Evolutionary conservation across 2,329 filamentous ascomycete genomes (phyloP).

Genomic region (Thelonectria rubi): DNA sequence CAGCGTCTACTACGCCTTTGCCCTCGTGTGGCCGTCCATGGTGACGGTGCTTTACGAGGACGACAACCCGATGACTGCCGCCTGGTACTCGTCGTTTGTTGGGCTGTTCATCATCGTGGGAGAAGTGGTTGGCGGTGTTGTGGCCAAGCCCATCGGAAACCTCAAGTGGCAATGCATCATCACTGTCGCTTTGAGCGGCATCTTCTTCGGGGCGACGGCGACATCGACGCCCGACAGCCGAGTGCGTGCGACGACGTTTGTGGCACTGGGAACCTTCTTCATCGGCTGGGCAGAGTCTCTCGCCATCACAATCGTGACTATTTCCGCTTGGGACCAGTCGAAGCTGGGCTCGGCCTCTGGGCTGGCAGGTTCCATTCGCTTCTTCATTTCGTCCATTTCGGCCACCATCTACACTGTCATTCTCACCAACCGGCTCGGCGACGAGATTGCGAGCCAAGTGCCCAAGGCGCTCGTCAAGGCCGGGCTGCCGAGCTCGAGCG

Average conservation of each 20-base stretch:
- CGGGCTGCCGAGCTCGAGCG: slow-evolving; percentile 48
- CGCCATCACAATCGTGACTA: slow-evolving; percentile 47
- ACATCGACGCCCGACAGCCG: slow-evolving; percentile 42
- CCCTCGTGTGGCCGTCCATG: slow-evolving; percentile 50
- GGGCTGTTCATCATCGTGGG: slow-evolving; percentile 43
- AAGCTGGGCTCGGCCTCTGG: slow-evolving; percentile 49
- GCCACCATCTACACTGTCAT: slow-evolving; percentile 48
- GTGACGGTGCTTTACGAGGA: slow-evolving; percentile 45
- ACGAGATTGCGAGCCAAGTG: slow-evolving; percentile 44
- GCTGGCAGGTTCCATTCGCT: slow-evolving; percentile 49
- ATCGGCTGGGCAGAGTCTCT: slow-evolving; percentile 49
- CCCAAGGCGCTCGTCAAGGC: slow-evolving; percentile 47
- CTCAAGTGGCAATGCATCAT: slow-evolving; percentile 47
- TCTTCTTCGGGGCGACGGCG: slow-evolving; percentile 45
- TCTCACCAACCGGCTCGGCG: slow-evolving; percentile 45
- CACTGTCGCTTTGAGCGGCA: slow-evolving; percentile 40
- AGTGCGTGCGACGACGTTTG: slow-evolving; percentile 40
- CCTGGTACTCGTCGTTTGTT: slow-evolving; percentile 42
- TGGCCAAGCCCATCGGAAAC: slow-evolving; percentile 41
- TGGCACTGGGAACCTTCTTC: slow-evolving; percentile 46
- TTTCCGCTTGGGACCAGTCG: slow-evolving; percentile 46
- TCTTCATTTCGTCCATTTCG: slow-evolving; percentile 47
- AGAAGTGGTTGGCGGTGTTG: slow-evolving; percentile 40
- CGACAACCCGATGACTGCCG: slow-evolving; percentile 34
- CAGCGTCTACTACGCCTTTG: slow-evolving; percentile 51